Evolutionary conservation across 2,329 filamentous ascomycete genomes (phyloP).

Genomic region (Arthrobotrys iridis): DNA sequence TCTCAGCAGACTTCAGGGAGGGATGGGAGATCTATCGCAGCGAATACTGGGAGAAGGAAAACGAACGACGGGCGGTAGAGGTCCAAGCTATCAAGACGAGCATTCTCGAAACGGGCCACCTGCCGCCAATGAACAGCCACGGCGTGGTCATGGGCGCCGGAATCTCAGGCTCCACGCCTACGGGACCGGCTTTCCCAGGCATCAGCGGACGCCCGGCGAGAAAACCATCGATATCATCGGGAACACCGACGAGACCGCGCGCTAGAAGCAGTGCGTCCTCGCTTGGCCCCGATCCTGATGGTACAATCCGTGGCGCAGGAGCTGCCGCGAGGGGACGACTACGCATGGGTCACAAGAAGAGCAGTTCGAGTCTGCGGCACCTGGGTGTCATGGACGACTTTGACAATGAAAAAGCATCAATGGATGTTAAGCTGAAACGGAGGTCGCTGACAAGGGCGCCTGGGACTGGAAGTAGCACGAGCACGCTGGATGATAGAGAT

Average conservation of each 20-base stretch:
- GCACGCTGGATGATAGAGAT: slow-evolving; percentile 11
- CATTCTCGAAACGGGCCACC: slow-evolving; percentile 36
- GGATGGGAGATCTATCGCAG: slow-evolving; percentile 95
- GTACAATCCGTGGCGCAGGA: slow-evolving; percentile 6
- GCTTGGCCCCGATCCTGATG: neutral
- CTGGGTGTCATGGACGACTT: slow-evolving; percentile 34
- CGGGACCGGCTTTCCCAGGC: slow-evolving; percentile 29
- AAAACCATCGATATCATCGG: slow-evolving; percentile 46
- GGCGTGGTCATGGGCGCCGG: slow-evolving; percentile 42
- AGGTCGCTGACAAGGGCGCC: slow-evolving; percentile 26
- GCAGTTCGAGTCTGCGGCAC: slow-evolving; percentile 31
- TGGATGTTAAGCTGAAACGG: slow-evolving; percentile 51
- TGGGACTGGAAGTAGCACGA: slow-evolving; percentile 30
- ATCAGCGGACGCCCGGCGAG: slow-evolving; percentile 41
- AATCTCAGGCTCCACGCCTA: neutral
- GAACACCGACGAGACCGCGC: slow-evolving; percentile 9
- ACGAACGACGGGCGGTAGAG: slow-evolving; percentile 76
- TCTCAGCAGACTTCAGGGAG: slow-evolving; percentile 91
- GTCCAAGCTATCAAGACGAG: slow-evolving; percentile 47
- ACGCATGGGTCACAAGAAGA: slow-evolving; percentile 24
- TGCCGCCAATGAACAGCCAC: slow-evolving; percentile 49
- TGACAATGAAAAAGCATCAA: slow-evolving; percentile 46
- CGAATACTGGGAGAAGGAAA: slow-evolving; percentile 97
- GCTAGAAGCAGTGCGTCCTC: slow-evolving; percentile 36
- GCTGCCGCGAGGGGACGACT: slow-evolving; percentile 6